Evolutionary conservation across 371 early-diverging fungal species (phyloP), one percentile per base, ranked within the genome.

Genomic region (Apophysomyces trapeziformis): DNA sequence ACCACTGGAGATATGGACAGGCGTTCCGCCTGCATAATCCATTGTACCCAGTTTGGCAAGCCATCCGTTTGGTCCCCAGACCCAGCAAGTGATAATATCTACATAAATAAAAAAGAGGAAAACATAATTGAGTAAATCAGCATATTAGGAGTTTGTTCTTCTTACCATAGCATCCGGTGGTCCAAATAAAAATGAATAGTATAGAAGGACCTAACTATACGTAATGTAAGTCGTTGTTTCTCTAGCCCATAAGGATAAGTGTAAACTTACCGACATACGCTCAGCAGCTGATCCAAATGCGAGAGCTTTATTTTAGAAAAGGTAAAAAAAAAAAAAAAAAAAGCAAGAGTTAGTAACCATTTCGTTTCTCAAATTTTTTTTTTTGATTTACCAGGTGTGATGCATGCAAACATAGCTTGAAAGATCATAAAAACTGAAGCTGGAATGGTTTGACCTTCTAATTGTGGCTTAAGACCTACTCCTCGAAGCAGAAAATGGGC

Each of bases 11-110:
- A 90, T 87, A 71, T 95, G 92, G n/a, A 94, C 94, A 36, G 93
- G 90, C 26, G 90, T 89, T 14, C 95, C 95, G 54, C 95, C 95
- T 47, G 95, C 95, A 82, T 86, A 95, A 73, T 95, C 94, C 68
- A 91, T 75, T 37, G 79, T 85, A 16, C 94, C 94, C 68, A 93
- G 65, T 65, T 85, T 84, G 36, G 70, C 73, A 36, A 90, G 70
- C 92, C 92, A 94, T 7, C 93, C 93, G 61, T 87, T 87, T 14
- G 83, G 83, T 3, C 83, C 83, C 93, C 93, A 94, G n/a, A 88
- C 86, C 93, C 93, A 93, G 84, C 91, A 94, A 0, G 93, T 93
- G 68, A 89, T 84, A 26, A 89, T 82, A 64, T 89, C 83, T 65
- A 61, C 5, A 12, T 8, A n/a, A 13, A 67, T 14, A 45, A 7